Base-by-base conservation (phyloP, 202 grass and related monocot species). In the Carex arenaria region DNA sequence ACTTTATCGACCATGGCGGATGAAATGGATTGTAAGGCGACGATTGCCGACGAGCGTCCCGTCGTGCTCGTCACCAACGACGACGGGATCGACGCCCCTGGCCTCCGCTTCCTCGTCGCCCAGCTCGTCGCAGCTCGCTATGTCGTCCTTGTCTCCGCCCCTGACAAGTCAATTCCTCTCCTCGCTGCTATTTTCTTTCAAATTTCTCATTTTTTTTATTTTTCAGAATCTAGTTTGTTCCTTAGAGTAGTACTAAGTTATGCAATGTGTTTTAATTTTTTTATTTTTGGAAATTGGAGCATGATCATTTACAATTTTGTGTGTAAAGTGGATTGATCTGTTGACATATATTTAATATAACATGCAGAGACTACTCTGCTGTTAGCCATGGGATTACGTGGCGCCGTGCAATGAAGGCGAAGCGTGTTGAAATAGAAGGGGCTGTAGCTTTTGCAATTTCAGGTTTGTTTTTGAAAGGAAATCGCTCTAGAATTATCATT, bases 51-150 rank as follows among this genome's bases (percentile, higher is more conserved):
- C 11, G 20, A 64, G 2, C 72, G 23, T 6, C 89, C 87, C 3
- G 81, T 79, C 72, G 67, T 98, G 63, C 5, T 98, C 87, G 87
- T 98, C 83, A 98, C 91, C 19, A 95, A 98, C 88, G 96, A 98
- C 88, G 96, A 95, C 86, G 91, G 93, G 12, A 93, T 98, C 89
- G 96, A 98, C 78, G 91, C 91, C 66, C 85, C 91, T 45, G 95
- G 93, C 20, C 89, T 98, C 67, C 89, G 89, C 23, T 92, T 93
- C 91, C 96, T 99, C 87, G 96, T 93, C 20, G 93, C 93, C 18
- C 89, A 87, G 84, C 96, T 99, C 85, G 91, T 94, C 73, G 91
- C 93, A 85, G 55, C 90, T 62, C 85, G 85, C 69, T 99, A 72
- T 82, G 84, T 86, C 52, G 91, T 99, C 54, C 90, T 99, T 84